Conservation (phyloP, 2,329 filamentous ascomycete species). For the Fusarium neocosmosporiellum region DNA sequence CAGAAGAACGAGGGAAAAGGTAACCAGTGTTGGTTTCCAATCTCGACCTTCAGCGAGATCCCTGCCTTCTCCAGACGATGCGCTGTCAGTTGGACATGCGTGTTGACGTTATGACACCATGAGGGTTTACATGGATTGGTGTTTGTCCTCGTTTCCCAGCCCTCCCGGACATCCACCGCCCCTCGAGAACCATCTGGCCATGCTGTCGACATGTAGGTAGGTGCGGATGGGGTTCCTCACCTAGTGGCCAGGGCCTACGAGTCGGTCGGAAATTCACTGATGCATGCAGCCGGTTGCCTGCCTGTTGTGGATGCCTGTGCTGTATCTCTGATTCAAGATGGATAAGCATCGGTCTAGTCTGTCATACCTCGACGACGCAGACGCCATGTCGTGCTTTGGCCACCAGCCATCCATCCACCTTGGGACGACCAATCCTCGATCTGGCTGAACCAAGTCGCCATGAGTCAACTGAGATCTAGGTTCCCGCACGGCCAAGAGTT, state of each 20-base stretch:
- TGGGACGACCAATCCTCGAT: constrained; percentile 14
- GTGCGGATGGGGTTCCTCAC: not conserved
- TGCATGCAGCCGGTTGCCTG: constrained; percentile 30
- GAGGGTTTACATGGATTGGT: constrained; percentile 22
- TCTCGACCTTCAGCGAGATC: constrained; percentile 20
- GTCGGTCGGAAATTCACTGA: constrained; percentile 25
- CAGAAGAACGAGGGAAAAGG: not conserved
- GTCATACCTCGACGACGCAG: constrained; percentile 37
- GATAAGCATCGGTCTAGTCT: constrained; percentile 27
- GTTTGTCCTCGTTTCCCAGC: constrained; percentile 8
- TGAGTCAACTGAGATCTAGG: constrained; percentile 15
- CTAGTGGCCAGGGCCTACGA: constrained; percentile 15
- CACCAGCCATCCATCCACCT: constrained; percentile 12
- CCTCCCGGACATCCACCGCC: constrained; percentile 28
- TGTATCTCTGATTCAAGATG: constrained; percentile 37
- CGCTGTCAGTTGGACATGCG: constrained; percentile 31
- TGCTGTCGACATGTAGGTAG: constrained; percentile 4
- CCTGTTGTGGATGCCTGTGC: constrained; percentile 25
- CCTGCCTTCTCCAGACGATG: constrained; percentile 34
- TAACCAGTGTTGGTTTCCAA: not conserved
- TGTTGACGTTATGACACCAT: constrained; percentile 39
- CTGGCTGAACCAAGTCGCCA: constrained; percentile 13
- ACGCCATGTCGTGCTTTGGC: constrained; percentile 36
- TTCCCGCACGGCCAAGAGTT: constrained; percentile 18
- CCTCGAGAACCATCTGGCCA: constrained; percentile 24